Evolutionary conservation across 2,329 filamentous ascomycete species (phyloP), one percentile per base, ranked within the genome.

Genomic region (Fusarium proliferatum): DNA sequence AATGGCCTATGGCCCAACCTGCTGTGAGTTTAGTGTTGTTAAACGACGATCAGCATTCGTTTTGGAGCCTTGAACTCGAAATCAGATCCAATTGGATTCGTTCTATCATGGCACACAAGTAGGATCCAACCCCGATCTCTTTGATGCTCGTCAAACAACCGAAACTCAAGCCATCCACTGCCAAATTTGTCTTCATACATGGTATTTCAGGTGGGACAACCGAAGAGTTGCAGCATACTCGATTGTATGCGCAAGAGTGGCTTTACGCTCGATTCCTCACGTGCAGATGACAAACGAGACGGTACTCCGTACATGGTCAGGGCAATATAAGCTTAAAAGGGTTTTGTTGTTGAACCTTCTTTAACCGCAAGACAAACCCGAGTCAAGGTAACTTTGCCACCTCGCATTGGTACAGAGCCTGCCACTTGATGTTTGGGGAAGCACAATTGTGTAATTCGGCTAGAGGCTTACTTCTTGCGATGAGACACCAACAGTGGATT

Each of bases 301-400:
- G 49, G 62, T 63, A 33, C 33, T 33, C 33, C 33, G 33, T 33
- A 73, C 65, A 66, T 58, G 45, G 71, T 67, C 69, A 51, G n/a
- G 48, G 48, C 9, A 57, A 78, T 73, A 78, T 78, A 78, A 78
- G 76, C 73, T 78, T 78, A 78, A 78, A 77, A 75, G 59, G 30
- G 55, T 52, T 51, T 55, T 71, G 49, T 48, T 52, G 45, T 60
- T 65, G 43, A 59, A 46, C 56, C 48, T 49, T 62, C 57, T 58
- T 63, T 36, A 42, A 62, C 33, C 49, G 52, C 43, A 65, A 72
- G 64, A 64, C 65, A 73, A 55, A 46, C 38, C 59, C 39, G 51
- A 72, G 69, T 67, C 69, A 72, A 62, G 45, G 51, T 56, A 49
- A 34, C 34, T 55, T 45, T 53, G n/a, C 42, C 38, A 46, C 61